Percentiles rank a stretch among this genome's conserved stretches.
phyloP scores from a whole-genome alignment of 1,284 basidiomycete genomes.

The Porodaedalea pini region DNA sequence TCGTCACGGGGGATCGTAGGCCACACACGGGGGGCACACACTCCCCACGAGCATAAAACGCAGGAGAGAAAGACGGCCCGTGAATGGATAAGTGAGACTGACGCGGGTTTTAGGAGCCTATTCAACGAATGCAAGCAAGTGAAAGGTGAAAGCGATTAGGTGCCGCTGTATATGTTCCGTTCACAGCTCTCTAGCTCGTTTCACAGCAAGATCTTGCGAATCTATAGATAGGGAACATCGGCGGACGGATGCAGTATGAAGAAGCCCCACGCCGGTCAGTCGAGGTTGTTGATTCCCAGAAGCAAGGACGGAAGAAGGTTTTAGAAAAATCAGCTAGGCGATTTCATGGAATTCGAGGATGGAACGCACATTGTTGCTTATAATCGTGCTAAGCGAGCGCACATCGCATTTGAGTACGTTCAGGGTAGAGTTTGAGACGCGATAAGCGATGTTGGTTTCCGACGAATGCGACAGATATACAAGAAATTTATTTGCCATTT shows the following conservation, averaged over 20 bases:
- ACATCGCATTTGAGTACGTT: neutral
- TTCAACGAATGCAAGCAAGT: too few species aligned
- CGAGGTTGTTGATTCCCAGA: neutral
- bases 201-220: slow-evolving; percentile 53
- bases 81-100: too few species aligned
- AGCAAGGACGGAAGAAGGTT: neutral
- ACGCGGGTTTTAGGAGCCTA: too few species aligned
- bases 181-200: neutral
- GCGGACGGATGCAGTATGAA: neutral
- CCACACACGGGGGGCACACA: too few species aligned
- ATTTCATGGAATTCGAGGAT: too few species aligned
- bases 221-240: slow-evolving; percentile 31
- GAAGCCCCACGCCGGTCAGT: neutral
- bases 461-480: neutral
- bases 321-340: neutral
- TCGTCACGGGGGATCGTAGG: too few species aligned
- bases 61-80: too few species aligned
- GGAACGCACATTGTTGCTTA: slow-evolving; percentile 68
- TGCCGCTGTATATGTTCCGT: too few species aligned
- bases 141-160: too few species aligned
- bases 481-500: neutral
- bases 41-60: too few species aligned
- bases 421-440: neutral
- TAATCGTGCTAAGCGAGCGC: slow-evolving; percentile 45
- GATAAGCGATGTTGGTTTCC: neutral